phyloP scores from a whole-genome alignment of 805 yeast genomes.

The Grigorovia humatica region DNA sequence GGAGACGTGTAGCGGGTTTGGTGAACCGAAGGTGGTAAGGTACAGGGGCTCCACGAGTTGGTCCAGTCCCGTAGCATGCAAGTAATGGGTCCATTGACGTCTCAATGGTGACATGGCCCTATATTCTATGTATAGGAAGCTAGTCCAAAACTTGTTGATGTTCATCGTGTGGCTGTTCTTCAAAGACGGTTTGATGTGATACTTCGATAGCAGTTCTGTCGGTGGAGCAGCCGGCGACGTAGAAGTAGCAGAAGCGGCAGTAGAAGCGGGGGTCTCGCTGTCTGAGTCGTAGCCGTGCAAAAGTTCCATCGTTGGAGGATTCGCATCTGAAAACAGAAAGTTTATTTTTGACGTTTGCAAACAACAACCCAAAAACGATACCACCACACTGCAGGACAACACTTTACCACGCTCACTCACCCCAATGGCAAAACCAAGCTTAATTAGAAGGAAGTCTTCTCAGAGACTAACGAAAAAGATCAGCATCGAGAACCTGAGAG shows the following conservation, averaged over 20 bases:
- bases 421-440: constrained; percentile 9
- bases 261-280: not conserved
- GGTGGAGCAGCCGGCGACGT: constrained; percentile 4
- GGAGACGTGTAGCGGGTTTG: constrained; percentile 22
- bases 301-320: not conserved
- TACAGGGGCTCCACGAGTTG: constrained; percentile 16
- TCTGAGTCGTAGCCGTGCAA: constrained; percentile 12
- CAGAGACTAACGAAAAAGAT: constrained; percentile 23
- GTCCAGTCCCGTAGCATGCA: constrained; percentile 1
- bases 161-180: not conserved
- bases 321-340: not conserved
- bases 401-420: too few relatives aligned
- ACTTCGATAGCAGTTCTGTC: constrained; percentile 14
- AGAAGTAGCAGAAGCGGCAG: not conserved
- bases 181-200: constrained; percentile 15
- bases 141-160: constrained; percentile 5
- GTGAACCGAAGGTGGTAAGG: constrained; percentile 19
- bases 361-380: too few relatives aligned
- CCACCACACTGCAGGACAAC: not conserved
- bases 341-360: not conserved
- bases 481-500: constrained; percentile 11
- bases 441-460: constrained; percentile 20
- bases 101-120: constrained; percentile 13
- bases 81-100: constrained; percentile 6
- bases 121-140: constrained; percentile 22